Percentiles rank a stretch among this genome's conserved stretches.
These are phyloP conservation scores for Diutina catenulata DNA, from an alignment of 1,139 yeast genomes.

Conservation along the genomic window DNA sequence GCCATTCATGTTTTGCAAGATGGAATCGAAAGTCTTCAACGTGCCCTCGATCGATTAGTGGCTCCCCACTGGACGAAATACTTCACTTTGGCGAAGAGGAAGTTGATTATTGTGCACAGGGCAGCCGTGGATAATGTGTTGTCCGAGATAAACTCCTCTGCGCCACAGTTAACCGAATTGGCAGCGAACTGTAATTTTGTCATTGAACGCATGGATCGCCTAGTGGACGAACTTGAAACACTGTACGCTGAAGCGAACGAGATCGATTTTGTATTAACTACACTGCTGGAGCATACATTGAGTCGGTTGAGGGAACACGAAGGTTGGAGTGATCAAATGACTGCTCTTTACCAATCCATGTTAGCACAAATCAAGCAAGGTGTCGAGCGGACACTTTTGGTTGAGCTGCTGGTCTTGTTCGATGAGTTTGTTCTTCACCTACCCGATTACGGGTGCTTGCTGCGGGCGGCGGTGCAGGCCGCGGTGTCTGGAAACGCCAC, in stretches of 20 bases:
- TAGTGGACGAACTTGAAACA: slow-evolving; percentile 38
- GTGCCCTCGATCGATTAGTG: slow-evolving; percentile 26
- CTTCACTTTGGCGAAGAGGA: slow-evolving; percentile 46
- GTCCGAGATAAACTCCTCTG: slow-evolving; percentile 15
- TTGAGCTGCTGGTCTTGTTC: slow-evolving; percentile 40
- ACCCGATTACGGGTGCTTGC: slow-evolving; percentile 14
- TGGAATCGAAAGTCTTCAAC: slow-evolving; percentile 25
- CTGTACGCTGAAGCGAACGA: slow-evolving; percentile 39
- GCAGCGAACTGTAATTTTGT: not conserved
- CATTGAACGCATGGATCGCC: slow-evolving; percentile 15
- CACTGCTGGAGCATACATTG: slow-evolving; percentile 31
- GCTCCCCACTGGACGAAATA: slow-evolving; percentile 36
- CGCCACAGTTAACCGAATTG: slow-evolving; percentile 7
- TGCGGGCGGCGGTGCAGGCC: slow-evolving; percentile 6
- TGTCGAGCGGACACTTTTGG: slow-evolving; percentile 41
- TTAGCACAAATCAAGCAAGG: slow-evolving; percentile 31
- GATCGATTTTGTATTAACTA: slow-evolving; percentile 35
- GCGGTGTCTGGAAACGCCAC: not conserved
- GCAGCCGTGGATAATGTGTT: slow-evolving; percentile 23
- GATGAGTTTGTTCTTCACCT: slow-evolving; percentile 26
- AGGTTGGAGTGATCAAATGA: slow-evolving; percentile 39
- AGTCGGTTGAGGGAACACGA: slow-evolving; percentile 38
- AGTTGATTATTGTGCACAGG: slow-evolving; percentile 34
- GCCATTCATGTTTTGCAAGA: slow-evolving; percentile 27
- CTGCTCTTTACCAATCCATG: slow-evolving; percentile 26